Base-by-base conservation (phyloP, 2,329 filamentous ascomycete genomes). In the Claviceps fusiformis region DNA sequence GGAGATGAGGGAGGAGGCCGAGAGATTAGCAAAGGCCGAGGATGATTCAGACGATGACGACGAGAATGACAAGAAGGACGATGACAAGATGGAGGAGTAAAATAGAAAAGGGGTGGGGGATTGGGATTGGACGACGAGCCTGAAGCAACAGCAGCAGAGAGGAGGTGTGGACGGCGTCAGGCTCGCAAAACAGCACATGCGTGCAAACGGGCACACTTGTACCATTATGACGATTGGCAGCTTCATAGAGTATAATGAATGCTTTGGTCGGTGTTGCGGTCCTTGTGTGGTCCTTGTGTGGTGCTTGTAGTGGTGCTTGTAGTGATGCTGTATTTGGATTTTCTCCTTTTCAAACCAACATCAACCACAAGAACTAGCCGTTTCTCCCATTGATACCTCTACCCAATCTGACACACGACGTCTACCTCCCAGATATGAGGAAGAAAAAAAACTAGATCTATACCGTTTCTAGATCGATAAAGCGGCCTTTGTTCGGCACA, bases 31-130 rank as follows among this genome's bases (percentile, higher is more conserved):
- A 53, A 95, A 93, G 82, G 90, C 89, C 72, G 83, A 87, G 54
- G 75, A 95, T 63, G 90, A 95, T 64, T 86, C 83, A 33, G 89
- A 95, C 29, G 91, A 95, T 59, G 89, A 92, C 46, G 87, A 93
- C 17, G 85, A 89, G 56, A 76, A 79, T 58, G 75, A 78, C 57
- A 77, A 80, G 67, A 75, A 80, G 63, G 77, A 80, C 10, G 81
- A 80, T 35, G 87, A 91, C 66, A 89, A 88, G 78, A 95, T 95
- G 90, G 87, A 95, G 74, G 89, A 93, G 72, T 95, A 85, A 71
- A 70, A 19, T 24, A 24, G 24, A 24, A 24, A 24, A 24, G 24
- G 24, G 24, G 24, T 24, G 2, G 24, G 24, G 24, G 24, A 24
- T 24, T 24, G 24, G 24, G 24, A 24, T 52, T 52, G 52, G 53